Evolutionary conservation across 2,329 filamentous ascomycete genomes (phyloP).

Genomic region (Exophiala sideris): DNA sequence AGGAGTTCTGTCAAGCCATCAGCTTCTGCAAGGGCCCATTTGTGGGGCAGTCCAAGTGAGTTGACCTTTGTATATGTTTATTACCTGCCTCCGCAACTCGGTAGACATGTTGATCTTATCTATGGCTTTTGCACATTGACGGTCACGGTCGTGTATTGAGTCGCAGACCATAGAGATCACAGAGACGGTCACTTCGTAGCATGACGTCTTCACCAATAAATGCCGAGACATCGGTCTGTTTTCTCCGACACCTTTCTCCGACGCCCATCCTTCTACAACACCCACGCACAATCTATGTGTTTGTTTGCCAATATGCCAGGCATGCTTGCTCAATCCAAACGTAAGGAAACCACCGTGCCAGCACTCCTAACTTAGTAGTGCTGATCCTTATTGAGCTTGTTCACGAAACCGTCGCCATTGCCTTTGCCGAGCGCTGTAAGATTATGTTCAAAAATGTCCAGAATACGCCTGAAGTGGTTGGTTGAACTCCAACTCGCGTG

Average conservation of each 20-base stretch:
- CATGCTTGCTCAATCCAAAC: neutral
- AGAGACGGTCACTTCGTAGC: neutral
- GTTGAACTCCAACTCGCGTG: constrained; percentile 10
- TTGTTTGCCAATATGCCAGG: too few species aligned
- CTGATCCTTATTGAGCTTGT: constrained; percentile 9
- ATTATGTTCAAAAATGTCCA: constrained; percentile 16
- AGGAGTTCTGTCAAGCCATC: constrained; percentile 65
- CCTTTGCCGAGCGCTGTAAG: constrained; percentile 1
- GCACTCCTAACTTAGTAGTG: constrained; percentile 2
- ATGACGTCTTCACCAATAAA: neutral
- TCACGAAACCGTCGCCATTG: constrained; percentile 1
- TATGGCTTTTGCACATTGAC: too few species aligned
- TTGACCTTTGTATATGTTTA: constrained; percentile 82
- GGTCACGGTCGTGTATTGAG: too few species aligned
- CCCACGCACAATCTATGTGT: too few species aligned
- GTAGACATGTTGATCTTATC: constrained; percentile 41
- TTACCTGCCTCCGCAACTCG: constrained; percentile 70
- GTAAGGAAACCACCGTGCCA: too few species aligned
- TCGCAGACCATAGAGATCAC: too few species aligned
- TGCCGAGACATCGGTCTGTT: neutral
- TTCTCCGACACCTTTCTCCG: too few species aligned
- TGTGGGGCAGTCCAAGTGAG: too few species aligned
- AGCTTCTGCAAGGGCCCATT: neutral
- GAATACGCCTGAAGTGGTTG: constrained; percentile 4
- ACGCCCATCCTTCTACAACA: too few species aligned